phyloP scores from a whole-genome alignment of 306 rosid species.

The Alnus rubra region DNA sequence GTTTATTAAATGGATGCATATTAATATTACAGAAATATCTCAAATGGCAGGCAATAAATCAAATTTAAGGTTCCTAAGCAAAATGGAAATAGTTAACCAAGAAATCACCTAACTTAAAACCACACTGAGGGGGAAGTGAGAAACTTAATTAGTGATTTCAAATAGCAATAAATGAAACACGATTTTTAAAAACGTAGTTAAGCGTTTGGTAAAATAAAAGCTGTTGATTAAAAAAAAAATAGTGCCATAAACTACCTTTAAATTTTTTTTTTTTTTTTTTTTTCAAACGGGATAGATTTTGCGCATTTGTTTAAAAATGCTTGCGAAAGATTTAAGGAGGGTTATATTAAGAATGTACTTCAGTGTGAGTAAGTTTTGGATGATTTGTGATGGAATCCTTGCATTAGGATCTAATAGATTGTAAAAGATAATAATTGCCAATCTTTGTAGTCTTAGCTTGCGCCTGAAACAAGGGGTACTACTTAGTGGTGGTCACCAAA shows the following conservation, averaged over 20 bases:
- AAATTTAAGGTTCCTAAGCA: too few species aligned
- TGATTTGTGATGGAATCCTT: conserved; percentile 15
- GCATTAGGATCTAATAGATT: not conserved
- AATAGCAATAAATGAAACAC: too few species aligned
- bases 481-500: conserved; percentile 28
- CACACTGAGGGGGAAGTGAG: not conserved
- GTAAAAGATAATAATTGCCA: conserved; percentile 10
- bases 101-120: too few species aligned
- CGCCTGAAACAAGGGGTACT: conserved; percentile 28
- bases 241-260: too few species aligned
- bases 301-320: too few species aligned
- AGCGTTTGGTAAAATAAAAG: too few species aligned
- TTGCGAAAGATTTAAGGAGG: not conserved
- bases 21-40: conserved; percentile 13
- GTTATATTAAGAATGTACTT: too few species aligned
- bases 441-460: conserved; percentile 21
- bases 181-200: too few species aligned
- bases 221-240: too few species aligned
- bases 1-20: conserved; percentile 17
- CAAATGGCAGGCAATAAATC: too few species aligned
- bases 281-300: too few species aligned
- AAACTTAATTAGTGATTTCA: not conserved
- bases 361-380: not conserved
- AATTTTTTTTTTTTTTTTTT: too few species aligned
- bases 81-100: not conserved